Conservation (phyloP, 495 filamentous ascomycete genomes). For the Hyaloscypha bicolor region DNA sequence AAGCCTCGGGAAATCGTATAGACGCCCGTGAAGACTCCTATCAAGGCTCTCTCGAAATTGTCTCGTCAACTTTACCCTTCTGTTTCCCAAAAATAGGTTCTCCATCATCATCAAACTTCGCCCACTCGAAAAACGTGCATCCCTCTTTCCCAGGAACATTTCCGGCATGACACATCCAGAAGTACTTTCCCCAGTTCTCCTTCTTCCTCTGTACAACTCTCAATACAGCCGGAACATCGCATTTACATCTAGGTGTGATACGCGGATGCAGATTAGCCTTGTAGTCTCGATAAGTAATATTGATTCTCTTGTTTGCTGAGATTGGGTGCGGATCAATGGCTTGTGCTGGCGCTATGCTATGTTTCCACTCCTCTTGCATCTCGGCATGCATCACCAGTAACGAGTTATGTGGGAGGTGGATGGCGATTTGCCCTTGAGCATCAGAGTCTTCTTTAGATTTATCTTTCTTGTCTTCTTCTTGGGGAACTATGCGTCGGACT, state of each 20-base stretch:
- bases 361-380: slow-evolving; percentile 83
- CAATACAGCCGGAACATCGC: slow-evolving; percentile 70
- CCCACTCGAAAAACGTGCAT: slow-evolving; percentile 88
- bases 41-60: neutral
- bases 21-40: no score
- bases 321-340: slow-evolving; percentile 82
- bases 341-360: slow-evolving; percentile 71
- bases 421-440: slow-evolving; percentile 79
- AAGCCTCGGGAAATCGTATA: no score
- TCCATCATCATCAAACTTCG: slow-evolving; percentile 84
- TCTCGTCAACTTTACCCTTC: neutral
- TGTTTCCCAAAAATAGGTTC: slow-evolving; percentile 64
- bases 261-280: slow-evolving; percentile 73
- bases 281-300: slow-evolving; percentile 93
- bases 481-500: slow-evolving; percentile 70
- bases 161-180: slow-evolving; percentile 91
- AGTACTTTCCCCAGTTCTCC: slow-evolving; percentile 76
- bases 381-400: slow-evolving; percentile 94
- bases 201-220: slow-evolving; percentile 77
- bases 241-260: slow-evolving; percentile 63
- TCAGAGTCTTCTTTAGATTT: slow-evolving; percentile 45
- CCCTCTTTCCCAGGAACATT: slow-evolving; percentile 74
- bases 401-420: slow-evolving; percentile 93
- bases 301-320: slow-evolving; percentile 77
- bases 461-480: slow-evolving; percentile 39